A percentile compares a stretch with the other conserved stretches of the same genome.
Conservation (phyloP, 257 asterid genomes). For the Solanum medicagineum region DNA sequence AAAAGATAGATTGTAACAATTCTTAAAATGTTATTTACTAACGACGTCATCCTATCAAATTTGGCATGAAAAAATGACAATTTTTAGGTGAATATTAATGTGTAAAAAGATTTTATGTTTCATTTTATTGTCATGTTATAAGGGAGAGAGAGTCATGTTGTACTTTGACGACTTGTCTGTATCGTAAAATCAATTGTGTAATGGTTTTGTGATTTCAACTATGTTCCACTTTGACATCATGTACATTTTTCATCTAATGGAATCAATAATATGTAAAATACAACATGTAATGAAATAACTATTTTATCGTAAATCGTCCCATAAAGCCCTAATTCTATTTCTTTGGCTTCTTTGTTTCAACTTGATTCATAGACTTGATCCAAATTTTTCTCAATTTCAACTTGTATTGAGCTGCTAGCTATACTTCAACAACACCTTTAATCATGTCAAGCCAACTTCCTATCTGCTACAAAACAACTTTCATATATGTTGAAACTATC, state of each 20-base stretch:
- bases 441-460: background rate
- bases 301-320: too few species aligned
- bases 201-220: background rate
- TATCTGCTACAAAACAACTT: too few species aligned
- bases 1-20: background rate
- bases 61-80: background rate
- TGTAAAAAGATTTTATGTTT: background rate
- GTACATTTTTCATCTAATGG: background rate
- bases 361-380: too few species aligned
- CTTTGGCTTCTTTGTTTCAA: too few species aligned
- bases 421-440: too few species aligned
- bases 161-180: background rate
- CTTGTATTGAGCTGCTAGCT: too few species aligned
- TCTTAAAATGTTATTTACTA: background rate
- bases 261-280: background rate
- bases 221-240: background rate
- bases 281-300: background rate
- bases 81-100: background rate
- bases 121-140: background rate
- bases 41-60: background rate
- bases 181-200: background rate
- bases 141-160: background rate
- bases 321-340: too few species aligned
- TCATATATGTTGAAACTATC: too few species aligned
- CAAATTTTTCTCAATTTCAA: too few species aligned